Evolutionary conservation across 345 rosid species (phyloP).

Genomic region (Corchorus capsularis): DNA sequence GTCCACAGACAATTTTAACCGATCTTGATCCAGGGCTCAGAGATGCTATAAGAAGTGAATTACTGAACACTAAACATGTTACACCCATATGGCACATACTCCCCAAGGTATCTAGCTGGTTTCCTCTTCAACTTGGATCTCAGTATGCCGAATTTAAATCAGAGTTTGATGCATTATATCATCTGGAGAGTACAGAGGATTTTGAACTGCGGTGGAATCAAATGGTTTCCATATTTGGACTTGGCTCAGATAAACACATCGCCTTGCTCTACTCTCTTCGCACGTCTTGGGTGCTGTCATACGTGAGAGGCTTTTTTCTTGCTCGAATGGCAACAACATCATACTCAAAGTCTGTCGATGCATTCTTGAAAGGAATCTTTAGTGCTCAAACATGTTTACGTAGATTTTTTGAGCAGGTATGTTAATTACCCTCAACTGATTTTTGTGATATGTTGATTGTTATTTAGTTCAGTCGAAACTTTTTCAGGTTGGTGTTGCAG

Average conservation of each 20-base stretch:
- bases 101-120: slow-evolving; percentile 48
- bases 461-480: slow-evolving; percentile 7
- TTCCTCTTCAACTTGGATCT: slow-evolving; percentile 38
- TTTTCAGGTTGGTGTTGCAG: slow-evolving; percentile 30
- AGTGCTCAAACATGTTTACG: slow-evolving; percentile 34
- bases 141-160: slow-evolving; percentile 41
- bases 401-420: slow-evolving; percentile 43
- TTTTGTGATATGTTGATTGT: background rate
- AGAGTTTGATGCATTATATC: slow-evolving; percentile 43
- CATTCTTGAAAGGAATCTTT: slow-evolving; percentile 34
- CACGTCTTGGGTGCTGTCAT: slow-evolving; percentile 38
- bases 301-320: slow-evolving; percentile 37
- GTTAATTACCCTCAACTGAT: slow-evolving; percentile 8
- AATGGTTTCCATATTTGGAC: slow-evolving; percentile 47
- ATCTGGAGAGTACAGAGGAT: slow-evolving; percentile 39
- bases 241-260: slow-evolving; percentile 45
- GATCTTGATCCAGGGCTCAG: slow-evolving; percentile 42
- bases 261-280: slow-evolving; percentile 37
- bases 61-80: slow-evolving; percentile 48
- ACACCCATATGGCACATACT: slow-evolving; percentile 37
- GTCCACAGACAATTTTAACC: slow-evolving; percentile 45
- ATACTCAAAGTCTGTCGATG: slow-evolving; percentile 36
- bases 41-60: slow-evolving; percentile 44
- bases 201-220: slow-evolving; percentile 48
- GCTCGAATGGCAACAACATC: slow-evolving; percentile 37